Conservation (phyloP, 192 early-diverging fungal genomes). For the Geosiphon pyriformis region DNA sequence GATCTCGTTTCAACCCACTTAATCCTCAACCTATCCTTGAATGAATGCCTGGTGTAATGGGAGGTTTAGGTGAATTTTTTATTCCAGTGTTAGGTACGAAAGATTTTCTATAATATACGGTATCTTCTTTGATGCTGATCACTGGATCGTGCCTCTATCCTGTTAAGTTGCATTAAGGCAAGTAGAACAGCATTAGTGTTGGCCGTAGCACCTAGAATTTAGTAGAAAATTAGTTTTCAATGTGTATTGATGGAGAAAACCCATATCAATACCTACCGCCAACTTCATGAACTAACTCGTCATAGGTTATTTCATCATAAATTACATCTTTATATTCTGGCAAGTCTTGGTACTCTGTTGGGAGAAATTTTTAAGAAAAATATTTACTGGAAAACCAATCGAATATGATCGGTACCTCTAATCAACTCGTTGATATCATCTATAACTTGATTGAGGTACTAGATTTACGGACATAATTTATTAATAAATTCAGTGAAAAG, state of each 20-base stretch:
- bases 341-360: not conserved
- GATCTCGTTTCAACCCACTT: no score
- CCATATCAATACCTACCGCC: constrained; percentile 1
- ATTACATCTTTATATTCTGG: not conserved
- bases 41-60: no score
- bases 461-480: not conserved
- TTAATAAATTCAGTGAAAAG: not conserved
- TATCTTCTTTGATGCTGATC: not conserved
- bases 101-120: constrained; percentile 1
- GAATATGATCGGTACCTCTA: constrained; percentile 2
- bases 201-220: not conserved
- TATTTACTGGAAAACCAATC: not conserved
- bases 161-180: constrained; percentile 3
- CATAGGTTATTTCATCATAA: not conserved
- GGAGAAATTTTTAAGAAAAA: not conserved
- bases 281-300: not conserved
- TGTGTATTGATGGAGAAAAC: not conserved
- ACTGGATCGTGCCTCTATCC: not conserved
- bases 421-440: constrained; percentile 3
- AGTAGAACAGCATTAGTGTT: not conserved
- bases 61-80: no score
- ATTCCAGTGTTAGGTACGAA: no score
- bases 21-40: no score
- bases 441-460: constrained; percentile 3
- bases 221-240: not conserved